phyloP scores from a whole-genome alignment of 2,329 filamentous ascomycete species.

The Aspergillus sp. region DNA sequence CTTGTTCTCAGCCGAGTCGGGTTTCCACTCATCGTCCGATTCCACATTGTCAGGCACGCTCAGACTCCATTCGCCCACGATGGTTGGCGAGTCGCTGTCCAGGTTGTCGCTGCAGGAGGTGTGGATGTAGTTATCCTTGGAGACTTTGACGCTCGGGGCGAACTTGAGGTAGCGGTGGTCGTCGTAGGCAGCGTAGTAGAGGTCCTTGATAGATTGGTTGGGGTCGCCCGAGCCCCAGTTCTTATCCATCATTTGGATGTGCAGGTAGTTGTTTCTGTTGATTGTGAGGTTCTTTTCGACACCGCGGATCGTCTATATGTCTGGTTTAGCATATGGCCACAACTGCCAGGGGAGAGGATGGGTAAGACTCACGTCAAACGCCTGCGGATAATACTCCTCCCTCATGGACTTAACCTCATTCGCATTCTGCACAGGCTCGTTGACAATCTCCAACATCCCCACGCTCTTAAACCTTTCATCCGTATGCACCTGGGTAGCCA shows the following conservation, averaged over 20 bases:
- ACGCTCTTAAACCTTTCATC: slow-evolving; percentile 46
- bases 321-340: background rate
- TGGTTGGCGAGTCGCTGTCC: slow-evolving; percentile 37
- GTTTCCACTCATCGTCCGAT: slow-evolving; percentile 38
- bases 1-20: slow-evolving; percentile 24
- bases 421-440: slow-evolving; percentile 45
- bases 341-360: background rate
- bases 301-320: slow-evolving; percentile 37
- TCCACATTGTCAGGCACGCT: slow-evolving; percentile 44
- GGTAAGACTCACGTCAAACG: slow-evolving; percentile 25
- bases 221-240: slow-evolving; percentile 52
- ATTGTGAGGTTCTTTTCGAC: slow-evolving; percentile 42
- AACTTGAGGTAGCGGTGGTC: slow-evolving; percentile 55
- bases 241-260: slow-evolving; percentile 48
- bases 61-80: slow-evolving; percentile 54
- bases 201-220: slow-evolving; percentile 36
- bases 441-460: slow-evolving; percentile 52
- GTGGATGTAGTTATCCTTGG: slow-evolving; percentile 44
- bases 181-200: slow-evolving; percentile 46
- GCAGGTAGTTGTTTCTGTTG: slow-evolving; percentile 37
- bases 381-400: slow-evolving; percentile 43
- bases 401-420: slow-evolving; percentile 29
- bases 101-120: slow-evolving; percentile 45
- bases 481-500: slow-evolving; percentile 46
- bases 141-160: slow-evolving; percentile 33